These are phyloP conservation scores for Microbotryum silenes-acaulis DNA, from an alignment of 1,284 basidiomycete genomes.

Conservation along the genomic window DNA sequence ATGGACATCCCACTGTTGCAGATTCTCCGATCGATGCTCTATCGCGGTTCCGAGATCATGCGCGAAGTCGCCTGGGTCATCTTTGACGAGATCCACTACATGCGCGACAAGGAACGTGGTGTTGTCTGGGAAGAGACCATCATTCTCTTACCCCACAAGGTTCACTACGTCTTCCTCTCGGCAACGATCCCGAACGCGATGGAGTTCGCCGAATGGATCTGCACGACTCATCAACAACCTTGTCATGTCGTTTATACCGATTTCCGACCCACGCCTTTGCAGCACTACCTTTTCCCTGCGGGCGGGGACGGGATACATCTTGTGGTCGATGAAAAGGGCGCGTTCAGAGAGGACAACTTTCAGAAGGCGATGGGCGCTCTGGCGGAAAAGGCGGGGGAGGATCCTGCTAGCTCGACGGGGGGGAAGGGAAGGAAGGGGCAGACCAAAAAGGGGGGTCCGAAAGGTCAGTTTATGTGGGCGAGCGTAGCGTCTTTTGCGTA, in stretches of 20 bases:
- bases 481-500: not conserved
- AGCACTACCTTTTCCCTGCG: constrained; percentile 96
- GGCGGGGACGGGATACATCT: constrained; percentile 96
- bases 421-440: constrained; percentile 76
- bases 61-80: constrained; percentile 99
- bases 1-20: constrained; percentile 37
- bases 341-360: constrained; percentile 96
- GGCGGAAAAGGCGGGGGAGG: constrained; percentile 76
- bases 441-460: constrained; percentile 80
- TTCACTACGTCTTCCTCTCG: constrained; percentile 98
- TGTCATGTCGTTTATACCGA: constrained; percentile 99
- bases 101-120: constrained; percentile 81
- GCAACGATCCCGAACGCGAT: constrained; percentile 99
- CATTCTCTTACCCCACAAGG: constrained; percentile 89
- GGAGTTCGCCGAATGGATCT: constrained; percentile 99
- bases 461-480: constrained; percentile 51
- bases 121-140: constrained; percentile 73
- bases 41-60: constrained; percentile 98
- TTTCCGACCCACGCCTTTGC: constrained; percentile 93
- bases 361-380: constrained; percentile 95
- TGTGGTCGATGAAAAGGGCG: constrained; percentile 94
- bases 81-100: constrained; percentile 99
- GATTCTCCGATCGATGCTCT: constrained; percentile 98
- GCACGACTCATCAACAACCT: constrained; percentile 91
- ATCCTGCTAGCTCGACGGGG: constrained; percentile 48